Evolutionary conservation across 2,329 filamentous ascomycete species (phyloP).

Genomic region (Botrytis sinoallii): DNA sequence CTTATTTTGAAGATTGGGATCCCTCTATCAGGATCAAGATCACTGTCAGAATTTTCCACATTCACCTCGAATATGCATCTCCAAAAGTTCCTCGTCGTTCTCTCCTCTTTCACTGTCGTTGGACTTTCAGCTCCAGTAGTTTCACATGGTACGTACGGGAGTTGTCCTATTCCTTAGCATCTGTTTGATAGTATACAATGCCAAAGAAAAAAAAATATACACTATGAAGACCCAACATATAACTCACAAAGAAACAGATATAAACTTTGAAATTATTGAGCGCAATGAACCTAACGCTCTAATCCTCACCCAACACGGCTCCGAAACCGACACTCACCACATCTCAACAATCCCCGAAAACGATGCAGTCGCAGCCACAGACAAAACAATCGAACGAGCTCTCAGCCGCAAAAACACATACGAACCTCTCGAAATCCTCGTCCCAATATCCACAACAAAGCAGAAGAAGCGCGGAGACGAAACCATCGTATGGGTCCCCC

Average conservation of each 20-base stretch:
- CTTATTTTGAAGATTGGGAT: neutral
- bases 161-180: too few species aligned
- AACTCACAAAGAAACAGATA: neutral
- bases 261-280: neutral
- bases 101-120: neutral
- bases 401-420: neutral
- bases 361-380: fast-evolving
- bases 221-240: too few species aligned
- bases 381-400: neutral
- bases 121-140: neutral
- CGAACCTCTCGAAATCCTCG: neutral
- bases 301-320: neutral
- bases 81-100: neutral
- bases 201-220: too few species aligned
- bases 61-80: neutral
- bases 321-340: neutral
- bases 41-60: fast-evolving
- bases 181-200: neutral
- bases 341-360: neutral
- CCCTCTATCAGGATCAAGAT: fast-evolving
- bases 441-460: fast-evolving
- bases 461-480: neutral
- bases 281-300: neutral
- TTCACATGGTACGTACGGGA: neutral
- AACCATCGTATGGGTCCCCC: neutral